Percentiles rank a stretch among this genome's conserved stretches.
Conservation (phyloP, 1,139 yeast species). For the Neolecta irregularis region DNA sequence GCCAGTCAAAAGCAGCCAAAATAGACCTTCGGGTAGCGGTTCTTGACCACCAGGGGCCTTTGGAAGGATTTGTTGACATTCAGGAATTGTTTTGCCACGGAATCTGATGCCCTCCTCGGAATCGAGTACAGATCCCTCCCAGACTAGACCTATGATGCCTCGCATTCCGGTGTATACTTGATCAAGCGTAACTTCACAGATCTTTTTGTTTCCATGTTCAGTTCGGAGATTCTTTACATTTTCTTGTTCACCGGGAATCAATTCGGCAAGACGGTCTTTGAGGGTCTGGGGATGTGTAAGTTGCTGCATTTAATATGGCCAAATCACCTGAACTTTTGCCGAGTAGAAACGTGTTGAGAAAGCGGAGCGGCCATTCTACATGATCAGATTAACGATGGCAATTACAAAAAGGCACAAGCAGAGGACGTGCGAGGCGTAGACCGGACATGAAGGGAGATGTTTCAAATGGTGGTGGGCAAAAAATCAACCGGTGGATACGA, state of each 20-base stretch:
- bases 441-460: no score
- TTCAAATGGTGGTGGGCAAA: no score
- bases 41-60: slow-evolving; percentile 71
- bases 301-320: no score
- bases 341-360: no score
- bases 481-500: no score
- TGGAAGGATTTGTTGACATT: slow-evolving; percentile 82
- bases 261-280: slow-evolving; percentile 84
- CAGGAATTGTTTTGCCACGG: slow-evolving; percentile 95
- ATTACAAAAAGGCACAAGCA: no score
- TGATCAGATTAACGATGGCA: no score
- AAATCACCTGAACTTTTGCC: no score
- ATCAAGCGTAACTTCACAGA: slow-evolving; percentile 86
- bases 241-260: slow-evolving; percentile 82
- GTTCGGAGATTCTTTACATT: slow-evolving; percentile 79
- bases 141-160: slow-evolving; percentile 88
- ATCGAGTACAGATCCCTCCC: slow-evolving; percentile 99
- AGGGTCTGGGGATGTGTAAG: slow-evolving; percentile 37
- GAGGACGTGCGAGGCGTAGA: no score
- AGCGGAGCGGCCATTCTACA: no score
- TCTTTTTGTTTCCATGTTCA: slow-evolving; percentile 69
- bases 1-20: slow-evolving; percentile 50
- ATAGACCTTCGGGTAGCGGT: slow-evolving; percentile 48
- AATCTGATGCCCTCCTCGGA: slow-evolving; percentile 97
- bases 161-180: slow-evolving; percentile 99